These are phyloP conservation scores for Scheffersomyces lignicola DNA, from an alignment of 1,139 yeast genomes.

Conservation along the genomic window DNA sequence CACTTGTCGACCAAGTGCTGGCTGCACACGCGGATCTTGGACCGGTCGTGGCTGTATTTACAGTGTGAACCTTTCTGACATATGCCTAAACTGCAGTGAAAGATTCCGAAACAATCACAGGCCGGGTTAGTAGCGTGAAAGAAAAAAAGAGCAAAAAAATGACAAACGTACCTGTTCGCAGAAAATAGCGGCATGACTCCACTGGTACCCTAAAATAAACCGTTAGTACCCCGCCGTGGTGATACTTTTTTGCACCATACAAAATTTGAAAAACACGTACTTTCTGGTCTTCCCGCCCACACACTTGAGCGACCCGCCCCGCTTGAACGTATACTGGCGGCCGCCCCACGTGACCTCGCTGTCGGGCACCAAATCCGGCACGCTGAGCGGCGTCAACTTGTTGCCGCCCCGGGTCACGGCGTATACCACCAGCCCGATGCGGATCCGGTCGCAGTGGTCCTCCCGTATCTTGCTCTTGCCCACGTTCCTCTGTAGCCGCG, in stretches of 20 bases:
- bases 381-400: slow-evolving; percentile 28
- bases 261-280: slow-evolving; percentile 8
- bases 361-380: slow-evolving; percentile 17
- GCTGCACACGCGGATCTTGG: slow-evolving; percentile 57
- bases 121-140: slow-evolving; percentile 16
- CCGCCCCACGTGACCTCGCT: slow-evolving; percentile 31
- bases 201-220: slow-evolving; percentile 4
- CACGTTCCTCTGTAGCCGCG: slow-evolving; percentile 17
- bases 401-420: slow-evolving; percentile 37
- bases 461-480: slow-evolving; percentile 26
- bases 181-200: slow-evolving; percentile 39
- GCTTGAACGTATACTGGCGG: slow-evolving; percentile 21
- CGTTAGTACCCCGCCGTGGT: background rate
- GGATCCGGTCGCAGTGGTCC: slow-evolving; percentile 38
- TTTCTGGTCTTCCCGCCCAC: slow-evolving; percentile 17
- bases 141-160: slow-evolving; percentile 5
- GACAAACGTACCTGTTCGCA: slow-evolving; percentile 40
- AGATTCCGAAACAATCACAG: slow-evolving; percentile 19
- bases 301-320: slow-evolving; percentile 28
- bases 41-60: slow-evolving; percentile 52
- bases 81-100: slow-evolving; percentile 35
- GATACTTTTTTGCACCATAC: background rate
- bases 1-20: slow-evolving; percentile 50
- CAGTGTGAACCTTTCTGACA: slow-evolving; percentile 58
- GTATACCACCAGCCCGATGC: slow-evolving; percentile 30